A percentile compares a stretch with the other conserved stretches of the same genome.
phyloP scores from a whole-genome alignment of 805 yeast genomes.

The Candida germanica region DNA sequence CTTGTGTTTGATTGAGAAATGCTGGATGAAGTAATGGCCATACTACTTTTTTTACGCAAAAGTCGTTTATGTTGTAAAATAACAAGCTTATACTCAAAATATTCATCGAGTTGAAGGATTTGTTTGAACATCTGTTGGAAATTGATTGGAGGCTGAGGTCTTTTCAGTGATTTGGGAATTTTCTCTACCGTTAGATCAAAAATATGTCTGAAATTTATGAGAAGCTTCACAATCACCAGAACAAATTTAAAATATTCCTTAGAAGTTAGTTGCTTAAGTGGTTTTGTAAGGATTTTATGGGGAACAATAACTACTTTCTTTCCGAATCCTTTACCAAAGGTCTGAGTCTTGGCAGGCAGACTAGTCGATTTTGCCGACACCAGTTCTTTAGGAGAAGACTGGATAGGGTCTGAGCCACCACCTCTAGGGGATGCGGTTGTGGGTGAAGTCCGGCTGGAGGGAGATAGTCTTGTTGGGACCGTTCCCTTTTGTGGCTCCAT shows the following conservation, averaged over 20 bases:
- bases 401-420: too few relatives aligned
- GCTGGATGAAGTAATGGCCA: not conserved
- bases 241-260: conserved; percentile 37
- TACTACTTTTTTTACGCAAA: conserved; percentile 1
- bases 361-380: not conserved
- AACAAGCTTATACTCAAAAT: conserved; percentile 12
- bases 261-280: conserved; percentile 34
- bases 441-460: not conserved
- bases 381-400: not conserved
- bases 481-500: not conserved
- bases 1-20: not conserved
- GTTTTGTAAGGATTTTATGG: conserved; percentile 40
- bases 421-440: not conserved
- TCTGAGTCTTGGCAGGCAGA: conserved; percentile 3
- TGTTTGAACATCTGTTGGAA: conserved; percentile 19
- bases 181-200: conserved; percentile 14
- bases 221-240: conserved; percentile 33
- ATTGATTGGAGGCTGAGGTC: conserved; percentile 5
- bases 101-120: conserved; percentile 14
- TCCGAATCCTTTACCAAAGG: conserved; percentile 18
- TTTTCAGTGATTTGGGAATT: conserved; percentile 6
- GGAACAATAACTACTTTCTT: conserved; percentile 37
- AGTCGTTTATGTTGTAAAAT: not conserved
- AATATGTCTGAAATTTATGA: conserved; percentile 32
- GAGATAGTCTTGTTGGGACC: not conserved